Base-by-base conservation (phyloP, 805 yeast genomes). In the Nematodospora valgi region DNA sequence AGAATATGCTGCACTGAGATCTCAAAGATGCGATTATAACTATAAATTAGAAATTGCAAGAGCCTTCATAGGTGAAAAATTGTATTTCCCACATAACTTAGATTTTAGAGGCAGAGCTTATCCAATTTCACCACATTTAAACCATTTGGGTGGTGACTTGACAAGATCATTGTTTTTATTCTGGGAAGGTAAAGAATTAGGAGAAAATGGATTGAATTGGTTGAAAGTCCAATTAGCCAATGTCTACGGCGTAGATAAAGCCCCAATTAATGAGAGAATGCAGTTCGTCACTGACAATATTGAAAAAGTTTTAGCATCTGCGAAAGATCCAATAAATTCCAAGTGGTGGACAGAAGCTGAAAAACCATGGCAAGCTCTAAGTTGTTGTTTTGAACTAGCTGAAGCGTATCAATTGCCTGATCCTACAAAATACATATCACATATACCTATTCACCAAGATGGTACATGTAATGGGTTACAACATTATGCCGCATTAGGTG, bases 21-120 rank as follows among this genome's bases (percentile, higher is more conserved):
- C 98, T 0, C 84, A 82, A 55, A 77, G 98, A 58, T 93, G 98
- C 64, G 97, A 89, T 59, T 72, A 86, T 43, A 91, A 93, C 56
- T 93, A 93, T 58, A 93, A 87, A 56, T 63, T 93, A 34, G 98
- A 93, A 58, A 87, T 93, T 53, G 98, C 98, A 0, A 74, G 98
- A 45, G 96, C 96, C 0, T 82, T 59, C 61, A 83, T 73, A 32
- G 70, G 69, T 12, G 69, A 64, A 21, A 47, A 52, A 17, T 40
- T 68, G 9, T 68, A 54, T 38, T 47, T 58, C 11, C 70, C 72
- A 1, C 69, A 67, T 37, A 43, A 47, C 8, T 40, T 62, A 27
- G 73, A 68, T 44, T 68, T 67, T 35, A 48, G 73, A 29, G 70
- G 72, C 5, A 45, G 73, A 21, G 62, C 61, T 2, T 68, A 68